Percentiles rank a stretch among this genome's conserved stretches.
These are phyloP conservation scores for Phytophthora pluvialis DNA, from an alignment of 352 stramenopile genomes.

Conservation along the genomic window DNA sequence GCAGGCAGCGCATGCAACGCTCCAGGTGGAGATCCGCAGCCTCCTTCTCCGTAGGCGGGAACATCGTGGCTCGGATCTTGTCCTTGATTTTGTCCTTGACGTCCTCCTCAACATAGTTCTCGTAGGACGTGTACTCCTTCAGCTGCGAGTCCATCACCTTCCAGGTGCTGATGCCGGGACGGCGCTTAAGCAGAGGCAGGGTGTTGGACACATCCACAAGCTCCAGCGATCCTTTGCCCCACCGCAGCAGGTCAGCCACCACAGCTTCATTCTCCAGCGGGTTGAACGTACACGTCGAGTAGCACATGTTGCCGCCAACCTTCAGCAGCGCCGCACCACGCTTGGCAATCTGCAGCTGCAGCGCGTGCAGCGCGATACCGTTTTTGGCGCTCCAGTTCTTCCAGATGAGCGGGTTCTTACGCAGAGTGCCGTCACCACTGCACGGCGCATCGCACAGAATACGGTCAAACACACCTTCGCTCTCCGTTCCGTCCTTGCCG, in stretches of 20 bases:
- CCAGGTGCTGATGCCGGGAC: conserved; percentile 92
- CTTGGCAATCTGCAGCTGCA: conserved; percentile 97
- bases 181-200: conserved; percentile 85
- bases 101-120: conserved; percentile 62
- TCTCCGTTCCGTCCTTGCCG: conserved; percentile 56
- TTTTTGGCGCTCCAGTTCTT: conserved; percentile 94
- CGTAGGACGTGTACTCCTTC: conserved; percentile 80
- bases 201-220: conserved; percentile 90
- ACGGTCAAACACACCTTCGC: conserved; percentile 95
- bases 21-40: conserved; percentile 85
- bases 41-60: conserved; percentile 88
- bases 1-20: conserved; percentile 96
- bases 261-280: conserved; percentile 99
- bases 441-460: conserved; percentile 99
- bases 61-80: conserved; percentile 90
- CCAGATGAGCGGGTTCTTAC: conserved; percentile 98
- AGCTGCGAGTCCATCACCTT: conserved; percentile 92
- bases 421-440: conserved; percentile 97
- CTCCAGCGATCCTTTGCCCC: conserved; percentile 89
- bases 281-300: conserved; percentile 99
- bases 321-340: conserved; percentile 93
- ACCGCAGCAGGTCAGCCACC: conserved; percentile 95
- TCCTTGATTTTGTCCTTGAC: conserved; percentile 75
- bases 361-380: conserved; percentile 91
- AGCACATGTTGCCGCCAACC: conserved; percentile 94